Base-by-base conservation (phyloP, 371 early-diverging fungal species). In the Rhizomucor miehei region DNA sequence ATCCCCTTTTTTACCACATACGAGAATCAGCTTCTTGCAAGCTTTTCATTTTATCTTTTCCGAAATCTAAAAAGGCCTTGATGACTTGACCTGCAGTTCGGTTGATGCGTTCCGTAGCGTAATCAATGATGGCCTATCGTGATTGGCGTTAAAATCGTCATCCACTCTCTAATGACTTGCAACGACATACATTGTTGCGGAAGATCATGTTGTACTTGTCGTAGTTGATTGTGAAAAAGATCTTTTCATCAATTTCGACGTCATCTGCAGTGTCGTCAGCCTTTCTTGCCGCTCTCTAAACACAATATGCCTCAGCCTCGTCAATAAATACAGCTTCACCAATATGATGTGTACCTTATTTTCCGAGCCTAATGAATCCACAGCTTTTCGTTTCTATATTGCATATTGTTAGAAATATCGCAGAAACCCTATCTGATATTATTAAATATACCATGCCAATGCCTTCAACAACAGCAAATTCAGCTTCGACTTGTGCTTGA, bases 191-290 rank as follows among this genome's bases (percentile, higher is more conserved):
- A 57, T 75, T 80, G 59, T 90, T 93, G 57, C 94, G 84, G 54
- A 89, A 74, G 19, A 82, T 66, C 54, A 92, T 82, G 55, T 89
- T 89, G 61, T 87, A 89, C 43, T 83, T 81, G 14, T 91, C 88
- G 62, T 75, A 86, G 62, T 92, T 90, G 53, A 91, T 65, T 38
- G 78, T 67, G 66, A 86, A 90, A 55, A 75, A 89, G 21, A 78
- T 68, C 20, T 77, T 75, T 43, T 79, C 73, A 44, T 86, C 73
- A 13, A 74, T 53, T 34, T 66, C 81, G 62, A 82, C 71, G 12
- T 73, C 63, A 38, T 80, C 79, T 1, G 59, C n/a, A n/a, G n/a
- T n/a, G n/a, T n/a, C 52, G 16, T 68, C 66, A 6, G 48, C 60
- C 3, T 59, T 47, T 4, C 64, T 65, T 8, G 54, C 48, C 16